Evolutionary conservation across 441 rosid genomes (phyloP), one percentile per base, ranked within the genome.

Genomic region (Biscutella laevigata): DNA sequence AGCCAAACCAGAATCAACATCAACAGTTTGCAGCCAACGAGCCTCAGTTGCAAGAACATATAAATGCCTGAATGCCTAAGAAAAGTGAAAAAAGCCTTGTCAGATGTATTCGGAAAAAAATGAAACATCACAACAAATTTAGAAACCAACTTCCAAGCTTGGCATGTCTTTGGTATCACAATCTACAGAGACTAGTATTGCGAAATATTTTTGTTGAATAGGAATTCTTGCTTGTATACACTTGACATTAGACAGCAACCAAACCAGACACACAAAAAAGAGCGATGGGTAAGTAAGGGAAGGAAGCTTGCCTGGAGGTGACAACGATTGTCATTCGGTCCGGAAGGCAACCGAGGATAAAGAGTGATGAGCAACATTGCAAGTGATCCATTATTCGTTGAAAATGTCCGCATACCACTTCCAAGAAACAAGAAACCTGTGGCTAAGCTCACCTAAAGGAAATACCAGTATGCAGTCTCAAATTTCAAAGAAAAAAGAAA

Each of bases 251-350:
- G 26, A 44, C 27, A 39, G 22, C 19, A 55, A 54, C 62, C 24
- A 25, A 30, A 9, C 39, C 14, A 53, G 21, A n/a, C n/a, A n/a
- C 29, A 39, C 24, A 46, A 17, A 56, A 63, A 9, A 25, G 20
- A 38, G 43, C 7, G 17, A 17, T 25, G 33, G 13, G 21, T 40
- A 20, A 4, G 41, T 5, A 49, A 57, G 28, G 34, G 19, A 48
- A 4, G 20, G 14, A 29, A 36, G 52, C 70, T 51, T 77, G 86
- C 99, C 99, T 88, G 99, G 63, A 94, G 97, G 76, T 94, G 99
- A 86, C 97, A 94, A 38, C 97, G 97, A 42, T 94, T 94, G 70
- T 94, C 99, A 74, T 92, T 86, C 62, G 99, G 95, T 70, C 95
- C 97, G 41, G 92, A 74, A 46, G 99, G 99, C 65, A 92, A 76